Evolutionary conservation across 495 filamentous ascomycete genomes (phyloP).

Genomic region (Sporormia fimetaria): DNA sequence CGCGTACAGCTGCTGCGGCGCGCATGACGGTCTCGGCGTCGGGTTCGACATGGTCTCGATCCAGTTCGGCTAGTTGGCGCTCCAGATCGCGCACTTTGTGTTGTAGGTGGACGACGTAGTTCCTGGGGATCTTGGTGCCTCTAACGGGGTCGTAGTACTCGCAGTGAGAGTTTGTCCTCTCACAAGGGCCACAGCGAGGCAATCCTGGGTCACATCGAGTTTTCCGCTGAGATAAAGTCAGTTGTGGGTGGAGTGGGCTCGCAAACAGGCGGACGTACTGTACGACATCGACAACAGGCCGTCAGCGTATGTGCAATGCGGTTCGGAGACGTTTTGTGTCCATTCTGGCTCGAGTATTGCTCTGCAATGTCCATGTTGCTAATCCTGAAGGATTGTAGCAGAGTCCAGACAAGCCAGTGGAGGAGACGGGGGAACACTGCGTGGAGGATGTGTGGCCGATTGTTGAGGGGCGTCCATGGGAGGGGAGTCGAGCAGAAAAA

Average conservation of each 20-base stretch:
- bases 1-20: conserved; percentile 66
- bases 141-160: conserved; percentile 87
- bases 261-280: conserved; percentile 43
- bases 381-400: too few relatives aligned
- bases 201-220: conserved; percentile 86
- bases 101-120: conserved; percentile 79
- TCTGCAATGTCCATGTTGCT: conserved; percentile 7
- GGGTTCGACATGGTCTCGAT: conserved; percentile 53
- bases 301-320: conserved; percentile 49
- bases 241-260: background rate
- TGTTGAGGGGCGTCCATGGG: too few relatives aligned
- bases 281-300: conserved; percentile 74
- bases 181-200: conserved; percentile 84
- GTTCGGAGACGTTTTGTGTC: conserved; percentile 37
- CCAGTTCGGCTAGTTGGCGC: conserved; percentile 51
- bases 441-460: too few relatives aligned
- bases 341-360: conserved; percentile 27
- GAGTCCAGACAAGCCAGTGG: too few relatives aligned
- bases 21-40: conserved; percentile 69
- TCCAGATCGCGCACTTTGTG: conserved; percentile 69
- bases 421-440: too few relatives aligned
- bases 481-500: too few relatives aligned
- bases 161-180: conserved; percentile 75
- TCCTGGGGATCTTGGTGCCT: conserved; percentile 62
- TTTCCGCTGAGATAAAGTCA: conserved; percentile 57